Evolutionary conservation across 352 stramenopile species (phyloP), one percentile per base, ranked within the genome.

Genomic region (Globisporangium polare): DNA sequence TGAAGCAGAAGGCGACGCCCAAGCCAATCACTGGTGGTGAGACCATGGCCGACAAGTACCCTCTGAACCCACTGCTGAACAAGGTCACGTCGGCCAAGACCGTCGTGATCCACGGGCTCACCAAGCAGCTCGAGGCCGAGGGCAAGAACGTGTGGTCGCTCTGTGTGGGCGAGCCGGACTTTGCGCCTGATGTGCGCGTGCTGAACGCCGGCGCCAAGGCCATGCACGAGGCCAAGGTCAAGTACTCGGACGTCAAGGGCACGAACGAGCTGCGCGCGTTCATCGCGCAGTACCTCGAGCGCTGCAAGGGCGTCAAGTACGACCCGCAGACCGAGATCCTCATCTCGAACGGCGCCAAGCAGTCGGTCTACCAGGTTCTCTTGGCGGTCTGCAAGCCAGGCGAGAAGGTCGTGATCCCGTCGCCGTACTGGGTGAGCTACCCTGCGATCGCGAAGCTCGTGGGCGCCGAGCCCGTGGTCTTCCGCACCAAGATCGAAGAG

Each of bases 341-440:
- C 24, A 92, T 99, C 10, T 96, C 88, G 45, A 98, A 98, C 77
- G 96, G 96, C 60, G 96, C 94, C 13, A 99, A 99, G 71, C 96
- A 98, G 68, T 88, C 74, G 39, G 89, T 98, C 8, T 99, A 94
- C 73, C 90, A 98, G 74, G 90, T 89, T 35, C 72, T 99, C 8
- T 68, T 99, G 49, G 89, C 92, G 3, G 81, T 96, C n/a, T 96
- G 80, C 61, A 86, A 92, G 31, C 75, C 82, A 15, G 95, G 94
- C 3, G 96, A 99, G 69, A 83, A 97, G 60, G 96, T 99, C 5
- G 73, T 99, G 50, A 94, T 99, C 43, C 97, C 97, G 41, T 90
- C 95, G 42, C 97, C 96, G 15, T 99, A 97, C 78, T 99, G 96
- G 95, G 94, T 97, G 27, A 97, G 86, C 31, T 99, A 99, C 83